Base-by-base conservation (phyloP, 2,329 filamentous ascomycete species). In the Fusarium oxysporum region DNA sequence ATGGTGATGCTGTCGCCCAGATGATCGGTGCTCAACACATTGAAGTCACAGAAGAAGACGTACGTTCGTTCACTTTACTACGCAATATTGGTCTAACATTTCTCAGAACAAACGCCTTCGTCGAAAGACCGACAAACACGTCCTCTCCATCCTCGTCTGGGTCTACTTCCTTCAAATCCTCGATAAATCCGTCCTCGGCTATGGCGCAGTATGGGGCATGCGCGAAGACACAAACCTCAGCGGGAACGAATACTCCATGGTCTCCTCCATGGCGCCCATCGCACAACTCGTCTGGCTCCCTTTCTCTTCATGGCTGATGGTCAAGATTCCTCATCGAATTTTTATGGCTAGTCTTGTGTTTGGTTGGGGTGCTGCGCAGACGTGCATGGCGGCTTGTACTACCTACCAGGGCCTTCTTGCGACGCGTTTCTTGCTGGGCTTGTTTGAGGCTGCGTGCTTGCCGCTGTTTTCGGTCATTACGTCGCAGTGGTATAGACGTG, bases 211-310 rank as follows among this genome's bases (percentile, higher is more conserved):
- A 11, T 90, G 88, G 68, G 87, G 87, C 25, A 78, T 90, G 8
- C 80, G 84, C 38, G 72, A 81, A 28, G 88, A 90, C 73, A 84
- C 85, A 5, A 70, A 84, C 54, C 83, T 90, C 21, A 84, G 80
- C 0, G 88, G 87, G 1, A 84, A 86, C 65, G 83, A 90, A 65
- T 90, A 90, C 80, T 89, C 88, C 0, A 79, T 90, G 25, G 79
- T 91, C 28, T 86, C 87, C 30, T 89, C 87, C 10, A 89, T 91
- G 44, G 82, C 85, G 1, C 84, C 89, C 2, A 89, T 91, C 30
- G 89, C 89, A 3, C 89, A 91, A 78, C 83, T 91, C 40, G 86
- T 81, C 47, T 90, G 88, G 87, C 87, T 90, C 68, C 89, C 89
- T 0, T 88, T 91, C 66, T 89, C 88, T 0, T 88, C 87, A 0